Conservation (phyloP, 306 rosid species). For the Cucumis melo region DNA sequence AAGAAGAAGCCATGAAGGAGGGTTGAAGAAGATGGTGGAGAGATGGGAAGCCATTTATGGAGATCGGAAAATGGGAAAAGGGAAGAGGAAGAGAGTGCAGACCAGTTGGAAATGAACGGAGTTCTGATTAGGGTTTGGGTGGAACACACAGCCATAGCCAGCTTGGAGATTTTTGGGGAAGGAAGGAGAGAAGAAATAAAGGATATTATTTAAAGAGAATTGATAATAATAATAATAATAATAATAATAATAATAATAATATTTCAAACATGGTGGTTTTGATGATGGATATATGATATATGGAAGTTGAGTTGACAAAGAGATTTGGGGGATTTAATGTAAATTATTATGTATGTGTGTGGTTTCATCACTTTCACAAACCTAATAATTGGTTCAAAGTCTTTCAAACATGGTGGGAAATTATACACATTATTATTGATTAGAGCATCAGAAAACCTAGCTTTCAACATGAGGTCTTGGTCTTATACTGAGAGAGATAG, state of each 20-base stretch:
- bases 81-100: slow-evolving; percentile 18
- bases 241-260: too few relatives aligned
- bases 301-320: background rate
- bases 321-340: background rate
- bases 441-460: too few relatives aligned
- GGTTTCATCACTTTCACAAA: background rate
- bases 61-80: background rate
- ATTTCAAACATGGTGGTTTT: too few relatives aligned
- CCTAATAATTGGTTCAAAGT: background rate
- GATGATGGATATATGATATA: background rate
- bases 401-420: background rate
- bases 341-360: too few relatives aligned
- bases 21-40: background rate
- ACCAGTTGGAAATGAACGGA: slow-evolving; percentile 47
- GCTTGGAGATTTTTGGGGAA: slow-evolving; percentile 13
- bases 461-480: background rate
- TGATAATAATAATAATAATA: too few relatives aligned
- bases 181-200: background rate
- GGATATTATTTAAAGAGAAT: too few relatives aligned
- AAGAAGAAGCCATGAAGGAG: background rate
- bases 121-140: slow-evolving; percentile 17
- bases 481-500: background rate
- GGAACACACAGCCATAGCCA: slow-evolving; percentile 19
- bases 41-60: slow-evolving; percentile 35
- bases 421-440: too few relatives aligned